Evolutionary conservation across 148 eudicot genomes (phyloP).

Genomic region (Fagopyrum tataricum): DNA sequence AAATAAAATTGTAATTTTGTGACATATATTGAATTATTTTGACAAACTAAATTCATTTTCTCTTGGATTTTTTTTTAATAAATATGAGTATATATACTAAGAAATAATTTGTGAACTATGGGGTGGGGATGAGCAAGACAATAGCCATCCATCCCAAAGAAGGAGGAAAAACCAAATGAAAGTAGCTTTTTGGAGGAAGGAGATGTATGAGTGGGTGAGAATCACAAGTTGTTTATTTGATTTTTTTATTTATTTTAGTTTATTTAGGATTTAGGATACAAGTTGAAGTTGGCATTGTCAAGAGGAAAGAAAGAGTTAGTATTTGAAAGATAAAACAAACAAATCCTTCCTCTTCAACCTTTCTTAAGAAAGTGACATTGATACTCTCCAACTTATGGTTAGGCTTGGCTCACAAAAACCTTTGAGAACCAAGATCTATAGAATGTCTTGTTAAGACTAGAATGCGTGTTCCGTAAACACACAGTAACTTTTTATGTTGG

Average conservation of each 20-base stretch:
- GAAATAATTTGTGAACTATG: background rate
- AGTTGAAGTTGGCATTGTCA: conserved; percentile 4
- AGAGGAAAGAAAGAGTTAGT: background rate
- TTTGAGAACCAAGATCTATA: background rate
- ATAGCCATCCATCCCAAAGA: conserved; percentile 13
- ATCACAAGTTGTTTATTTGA: background rate
- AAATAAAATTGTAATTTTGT: background rate
- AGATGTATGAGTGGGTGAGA: background rate
- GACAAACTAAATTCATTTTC: background rate
- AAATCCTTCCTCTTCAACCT: background rate
- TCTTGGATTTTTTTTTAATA: background rate
- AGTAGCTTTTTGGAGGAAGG: conserved; percentile 9
- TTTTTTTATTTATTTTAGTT: background rate
- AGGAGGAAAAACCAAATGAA: conserved; percentile 7
- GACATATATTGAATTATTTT: background rate
- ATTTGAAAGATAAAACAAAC: background rate
- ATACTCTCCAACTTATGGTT: background rate
- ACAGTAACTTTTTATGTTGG: too few relatives aligned
- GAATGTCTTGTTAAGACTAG: too few relatives aligned
- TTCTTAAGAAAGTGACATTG: conserved; percentile 3
- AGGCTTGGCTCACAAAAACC: background rate
- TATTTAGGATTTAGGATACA: background rate
- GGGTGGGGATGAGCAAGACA: conserved; percentile 1
- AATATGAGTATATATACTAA: background rate
- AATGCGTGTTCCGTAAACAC: too few relatives aligned